Conservation (phyloP, 2,329 filamentous ascomycete species). For the Aaosphaeria arxii region DNA sequence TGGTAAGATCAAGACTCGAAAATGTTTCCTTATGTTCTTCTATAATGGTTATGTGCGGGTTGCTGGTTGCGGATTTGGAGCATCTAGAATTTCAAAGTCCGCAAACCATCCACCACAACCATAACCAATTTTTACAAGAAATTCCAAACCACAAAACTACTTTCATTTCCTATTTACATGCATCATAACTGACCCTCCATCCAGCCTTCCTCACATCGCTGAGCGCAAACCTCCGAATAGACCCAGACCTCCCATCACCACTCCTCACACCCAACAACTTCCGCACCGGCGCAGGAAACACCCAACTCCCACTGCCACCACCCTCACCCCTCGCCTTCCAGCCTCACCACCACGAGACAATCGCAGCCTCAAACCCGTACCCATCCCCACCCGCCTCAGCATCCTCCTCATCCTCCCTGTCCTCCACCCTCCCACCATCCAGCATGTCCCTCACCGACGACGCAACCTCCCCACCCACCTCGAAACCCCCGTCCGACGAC, state of each 20-base stretch:
- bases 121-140: not conserved
- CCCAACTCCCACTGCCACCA: slow-evolving; percentile 56
- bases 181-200: not conserved
- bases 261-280: slow-evolving; percentile 62
- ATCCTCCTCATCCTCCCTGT: slow-evolving; percentile 22
- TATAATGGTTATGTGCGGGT: slow-evolving; percentile 1
- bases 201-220: slow-evolving; percentile 81
- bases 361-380: slow-evolving; percentile 30
- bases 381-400: slow-evolving; percentile 34
- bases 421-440: slow-evolving; percentile 20
- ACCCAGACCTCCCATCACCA: slow-evolving; percentile 57
- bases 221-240: slow-evolving; percentile 73
- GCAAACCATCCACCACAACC: not conserved
- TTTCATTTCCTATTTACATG: too few species aligned
- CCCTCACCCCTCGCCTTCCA: slow-evolving; percentile 42
- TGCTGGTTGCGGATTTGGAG: not conserved
- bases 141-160: too few species aligned
- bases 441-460: slow-evolving; percentile 24
- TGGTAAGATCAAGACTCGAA: slow-evolving; percentile 24
- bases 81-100: not conserved
- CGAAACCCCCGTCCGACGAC: slow-evolving; percentile 15
- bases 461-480: slow-evolving; percentile 13
- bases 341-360: slow-evolving; percentile 27
- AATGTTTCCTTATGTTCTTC: too few species aligned
- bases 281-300: slow-evolving; percentile 29